Conservation (phyloP, 768 basidiomycete genomes). For the Sutorius australiensis region DNA sequence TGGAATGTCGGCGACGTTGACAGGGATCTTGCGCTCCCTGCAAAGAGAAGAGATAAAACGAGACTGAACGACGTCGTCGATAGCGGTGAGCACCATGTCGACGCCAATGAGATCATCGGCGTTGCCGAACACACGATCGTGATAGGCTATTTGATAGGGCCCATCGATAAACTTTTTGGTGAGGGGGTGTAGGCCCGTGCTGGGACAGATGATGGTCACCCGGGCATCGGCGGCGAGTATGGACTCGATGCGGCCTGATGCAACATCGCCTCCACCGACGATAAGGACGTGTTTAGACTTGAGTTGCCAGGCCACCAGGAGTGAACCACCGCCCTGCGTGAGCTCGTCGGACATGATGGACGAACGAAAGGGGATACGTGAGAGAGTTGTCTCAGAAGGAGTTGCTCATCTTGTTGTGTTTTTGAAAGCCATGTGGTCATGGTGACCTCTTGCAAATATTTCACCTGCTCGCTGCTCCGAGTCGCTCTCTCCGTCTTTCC, state of each 20-base stretch:
- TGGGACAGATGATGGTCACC: slow-evolving; percentile 76
- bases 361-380: background rate
- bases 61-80: slow-evolving; percentile 75
- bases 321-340: slow-evolving; percentile 56
- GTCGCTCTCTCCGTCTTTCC: background rate
- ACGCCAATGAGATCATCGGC: slow-evolving; percentile 62
- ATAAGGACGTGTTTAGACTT: slow-evolving; percentile 79
- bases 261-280: slow-evolving; percentile 92
- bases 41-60: slow-evolving; percentile 69
- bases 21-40: slow-evolving; percentile 67
- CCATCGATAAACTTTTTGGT: slow-evolving; percentile 50
- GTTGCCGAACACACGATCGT: slow-evolving; percentile 63
- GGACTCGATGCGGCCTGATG: slow-evolving; percentile 82
- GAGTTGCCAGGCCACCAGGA: slow-evolving; percentile 94
- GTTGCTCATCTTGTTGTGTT: background rate
- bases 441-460: slow-evolving; percentile 11
- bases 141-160: slow-evolving; percentile 53
- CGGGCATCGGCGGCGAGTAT: slow-evolving; percentile 76
- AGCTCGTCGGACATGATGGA: slow-evolving; percentile 11
- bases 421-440: slow-evolving; percentile 17
- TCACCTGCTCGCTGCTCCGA: background rate
- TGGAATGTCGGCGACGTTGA: slow-evolving; percentile 97
- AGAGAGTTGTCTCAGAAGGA: background rate
- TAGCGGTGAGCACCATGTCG: slow-evolving; percentile 91
- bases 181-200: slow-evolving; percentile 57